Percentiles rank a stretch among this genome's conserved stretches.
Evolutionary conservation across 441 rosid species (phyloP).

Genomic region (Corymbia calophylla): DNA sequence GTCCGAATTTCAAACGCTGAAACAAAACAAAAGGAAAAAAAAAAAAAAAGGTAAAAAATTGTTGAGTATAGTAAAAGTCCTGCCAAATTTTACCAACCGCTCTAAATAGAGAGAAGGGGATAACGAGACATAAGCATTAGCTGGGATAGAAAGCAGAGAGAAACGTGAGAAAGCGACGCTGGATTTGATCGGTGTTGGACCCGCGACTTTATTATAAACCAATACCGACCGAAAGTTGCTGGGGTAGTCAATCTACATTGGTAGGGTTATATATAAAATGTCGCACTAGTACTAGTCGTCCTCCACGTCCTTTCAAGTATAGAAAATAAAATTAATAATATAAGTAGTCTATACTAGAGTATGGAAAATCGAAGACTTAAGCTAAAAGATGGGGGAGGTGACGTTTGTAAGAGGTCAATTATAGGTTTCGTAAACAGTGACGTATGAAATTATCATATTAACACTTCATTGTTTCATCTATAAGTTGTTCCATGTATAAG

Average conservation of each 20-base stretch:
- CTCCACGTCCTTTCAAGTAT: not conserved
- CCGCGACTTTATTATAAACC: not conserved
- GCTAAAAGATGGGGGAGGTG: not conserved
- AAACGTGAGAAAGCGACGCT: not conserved
- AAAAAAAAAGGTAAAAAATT: not conserved
- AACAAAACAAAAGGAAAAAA: not conserved
- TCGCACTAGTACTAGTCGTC: not conserved
- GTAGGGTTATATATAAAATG: not conserved
- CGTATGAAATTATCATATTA: not conserved
- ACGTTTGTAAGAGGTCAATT: not conserved
- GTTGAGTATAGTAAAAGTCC: not conserved
- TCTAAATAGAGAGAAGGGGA: not conserved
- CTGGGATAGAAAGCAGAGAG: not conserved
- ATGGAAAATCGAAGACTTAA: not conserved
- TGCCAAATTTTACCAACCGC: not conserved
- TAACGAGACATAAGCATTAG: not conserved
- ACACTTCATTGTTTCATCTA: not conserved
- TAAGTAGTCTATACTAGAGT: not conserved
- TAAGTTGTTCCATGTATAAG: not conserved
- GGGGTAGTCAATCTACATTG: not conserved
- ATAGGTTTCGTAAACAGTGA: not conserved
- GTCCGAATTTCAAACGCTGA: not conserved
- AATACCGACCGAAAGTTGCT: not conserved
- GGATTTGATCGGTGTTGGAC: not conserved
- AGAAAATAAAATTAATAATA: not conserved